Evolutionary conservation across 176 grass and related monocot genomes (phyloP).

Genomic region (Carex pumila): DNA sequence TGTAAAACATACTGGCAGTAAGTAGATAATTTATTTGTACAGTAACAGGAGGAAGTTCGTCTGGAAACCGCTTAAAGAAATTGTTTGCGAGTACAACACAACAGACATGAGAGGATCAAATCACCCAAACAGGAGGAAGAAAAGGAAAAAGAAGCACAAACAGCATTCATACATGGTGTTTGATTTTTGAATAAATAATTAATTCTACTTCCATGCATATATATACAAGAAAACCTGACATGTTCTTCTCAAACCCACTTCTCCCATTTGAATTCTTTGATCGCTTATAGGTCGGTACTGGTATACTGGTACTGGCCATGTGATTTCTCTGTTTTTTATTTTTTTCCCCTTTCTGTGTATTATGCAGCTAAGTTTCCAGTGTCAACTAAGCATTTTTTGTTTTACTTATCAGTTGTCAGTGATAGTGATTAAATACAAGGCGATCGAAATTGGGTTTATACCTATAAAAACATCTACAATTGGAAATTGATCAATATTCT

Average conservation of each 20-base stretch:
- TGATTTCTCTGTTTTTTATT: not conserved
- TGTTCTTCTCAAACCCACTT: not conserved
- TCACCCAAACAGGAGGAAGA: not conserved
- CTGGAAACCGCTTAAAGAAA: slow-evolving; percentile 83
- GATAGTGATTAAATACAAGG: not conserved
- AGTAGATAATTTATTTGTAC: not conserved
- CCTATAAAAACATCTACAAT: not conserved
- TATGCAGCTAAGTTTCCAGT: not conserved
- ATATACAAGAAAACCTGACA: not conserved
- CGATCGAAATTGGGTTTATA: not conserved
- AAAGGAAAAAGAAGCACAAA: not conserved
- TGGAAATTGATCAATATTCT: not conserved
- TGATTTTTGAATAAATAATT: not conserved
- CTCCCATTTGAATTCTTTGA: no score
- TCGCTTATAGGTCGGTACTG: not conserved
- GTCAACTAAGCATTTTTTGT: not conserved
- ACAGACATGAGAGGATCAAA: not conserved
- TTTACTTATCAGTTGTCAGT: not conserved
- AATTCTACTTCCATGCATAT: not conserved
- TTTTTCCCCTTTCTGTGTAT: not conserved
- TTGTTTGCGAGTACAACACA: slow-evolving; percentile 10
- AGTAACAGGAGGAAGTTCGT: slow-evolving; percentile 89
- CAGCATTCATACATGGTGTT: not conserved
- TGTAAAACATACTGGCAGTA: not conserved
- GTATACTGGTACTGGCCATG: not conserved